Percentiles rank a stretch among this genome's conserved stretches.
These are phyloP conservation scores for Gaeumannomyces tritici DNA, from an alignment of 2,329 filamentous ascomycete genomes.

Conservation along the genomic window DNA sequence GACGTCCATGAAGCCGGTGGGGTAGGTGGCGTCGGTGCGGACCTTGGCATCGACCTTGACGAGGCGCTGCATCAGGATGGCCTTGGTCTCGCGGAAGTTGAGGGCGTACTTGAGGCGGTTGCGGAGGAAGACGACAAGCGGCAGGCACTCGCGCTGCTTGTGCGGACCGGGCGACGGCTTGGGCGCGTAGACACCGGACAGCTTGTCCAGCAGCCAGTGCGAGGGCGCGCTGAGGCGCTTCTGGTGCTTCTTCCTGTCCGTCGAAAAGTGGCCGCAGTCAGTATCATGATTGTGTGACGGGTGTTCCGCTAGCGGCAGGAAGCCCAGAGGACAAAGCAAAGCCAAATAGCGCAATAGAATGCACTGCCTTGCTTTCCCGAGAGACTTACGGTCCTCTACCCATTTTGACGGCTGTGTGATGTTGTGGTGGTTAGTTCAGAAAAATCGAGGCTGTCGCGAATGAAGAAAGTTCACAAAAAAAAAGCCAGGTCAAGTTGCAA, in stretches of 20 bases:
- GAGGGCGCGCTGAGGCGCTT: conserved; percentile 98
- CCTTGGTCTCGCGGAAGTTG: conserved; percentile 94
- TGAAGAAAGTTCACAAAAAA: background rate
- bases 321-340: background rate
- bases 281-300: conserved; percentile 7
- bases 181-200: conserved; percentile 80
- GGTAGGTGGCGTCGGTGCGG: conserved; percentile 97
- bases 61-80: conserved; percentile 98
- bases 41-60: conserved; percentile 99
- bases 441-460: conserved; percentile 13
- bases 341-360: too few relatives aligned
- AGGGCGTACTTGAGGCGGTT: conserved; percentile 98
- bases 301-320: background rate
- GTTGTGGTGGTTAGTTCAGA: conserved; percentile 17
- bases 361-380: background rate
- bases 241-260: conserved; percentile 89
- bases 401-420: conserved; percentile 31
- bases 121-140: conserved; percentile 96
- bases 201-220: conserved; percentile 99
- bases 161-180: conserved; percentile 78
- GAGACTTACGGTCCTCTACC: conserved; percentile 43
- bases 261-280: conserved; percentile 20
- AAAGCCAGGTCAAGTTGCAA: background rate
- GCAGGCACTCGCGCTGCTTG: conserved; percentile 99
- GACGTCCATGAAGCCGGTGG: conserved; percentile 98